Conservation (phyloP, 768 basidiomycete genomes). For the Russula sp. region DNA sequence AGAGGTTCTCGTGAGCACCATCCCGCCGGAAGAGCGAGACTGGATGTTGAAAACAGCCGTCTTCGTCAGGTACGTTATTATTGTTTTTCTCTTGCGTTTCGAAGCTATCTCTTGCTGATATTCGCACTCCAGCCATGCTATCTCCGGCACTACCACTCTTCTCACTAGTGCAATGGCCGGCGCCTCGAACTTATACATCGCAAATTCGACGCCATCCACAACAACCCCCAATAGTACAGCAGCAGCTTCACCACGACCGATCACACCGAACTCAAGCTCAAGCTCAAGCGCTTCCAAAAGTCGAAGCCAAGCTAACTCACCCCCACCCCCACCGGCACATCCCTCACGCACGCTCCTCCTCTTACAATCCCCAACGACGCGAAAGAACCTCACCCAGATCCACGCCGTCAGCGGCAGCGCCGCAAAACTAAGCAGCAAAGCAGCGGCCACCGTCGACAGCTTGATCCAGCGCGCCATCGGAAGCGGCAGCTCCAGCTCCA, state of each 20-base stretch:
- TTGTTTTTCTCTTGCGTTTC: background rate
- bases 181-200: constrained; percentile 29
- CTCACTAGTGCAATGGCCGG: constrained; percentile 27
- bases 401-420: constrained; percentile 27
- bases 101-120: background rate
- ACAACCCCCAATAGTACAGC: background rate
- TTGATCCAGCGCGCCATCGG: constrained; percentile 14
- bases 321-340: background rate
- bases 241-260: background rate
- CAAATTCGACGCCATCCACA: constrained; percentile 25
- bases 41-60: constrained; percentile 29
- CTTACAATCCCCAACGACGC: constrained; percentile 30
- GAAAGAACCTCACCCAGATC: constrained; percentile 21
- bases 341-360: constrained; percentile 29
- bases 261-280: background rate
- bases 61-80: constrained; percentile 22
- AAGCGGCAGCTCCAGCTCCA: background rate
- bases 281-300: background rate
- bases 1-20: constrained; percentile 28
- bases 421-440: constrained; percentile 27
- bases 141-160: constrained; percentile 27
- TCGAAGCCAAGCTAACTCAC: too few species aligned
- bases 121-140: constrained; percentile 23
- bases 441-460: constrained; percentile 18
- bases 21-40: constrained; percentile 29